phyloP scores from a whole-genome alignment of 768 basidiomycete genomes.

The Leccinum barrowsii region DNA sequence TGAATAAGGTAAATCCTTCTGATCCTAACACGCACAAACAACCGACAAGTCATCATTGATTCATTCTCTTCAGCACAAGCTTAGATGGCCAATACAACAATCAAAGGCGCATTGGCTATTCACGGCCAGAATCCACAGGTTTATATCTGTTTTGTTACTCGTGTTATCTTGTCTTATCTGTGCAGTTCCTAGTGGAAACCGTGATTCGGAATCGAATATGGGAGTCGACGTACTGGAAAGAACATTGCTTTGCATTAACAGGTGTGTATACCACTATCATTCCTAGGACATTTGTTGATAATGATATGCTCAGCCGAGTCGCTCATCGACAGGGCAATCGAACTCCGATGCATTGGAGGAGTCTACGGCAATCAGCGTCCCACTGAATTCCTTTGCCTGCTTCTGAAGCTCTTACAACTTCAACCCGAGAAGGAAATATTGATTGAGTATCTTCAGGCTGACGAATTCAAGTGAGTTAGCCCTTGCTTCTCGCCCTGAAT shows the following conservation, averaged over 20 bases:
- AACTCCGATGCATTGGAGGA: slow-evolving; percentile 79
- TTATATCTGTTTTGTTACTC: slow-evolving; percentile 3
- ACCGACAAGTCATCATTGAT: neutral
- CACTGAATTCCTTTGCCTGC: slow-evolving; percentile 88
- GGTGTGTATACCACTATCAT: slow-evolving; percentile 44
- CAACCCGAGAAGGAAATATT: slow-evolving; percentile 98
- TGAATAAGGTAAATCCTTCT: slow-evolving; percentile 29
- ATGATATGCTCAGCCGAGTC: slow-evolving; percentile 64
- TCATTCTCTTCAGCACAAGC: neutral
- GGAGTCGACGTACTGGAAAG: slow-evolving; percentile 95
- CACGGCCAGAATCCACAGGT: slow-evolving; percentile 98
- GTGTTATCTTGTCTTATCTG: slow-evolving; percentile 16
- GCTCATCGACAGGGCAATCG: slow-evolving; percentile 90
- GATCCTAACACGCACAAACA: slow-evolving; percentile 26
- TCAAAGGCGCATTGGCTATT: slow-evolving; percentile 81
- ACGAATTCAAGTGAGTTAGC: slow-evolving; percentile 92
- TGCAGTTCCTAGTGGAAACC: slow-evolving; percentile 89
- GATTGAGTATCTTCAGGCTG: slow-evolving; percentile 90
- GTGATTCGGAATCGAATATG: slow-evolving; percentile 96
- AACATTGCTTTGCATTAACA: slow-evolving; percentile 96
- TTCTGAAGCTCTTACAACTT: slow-evolving; percentile 92
- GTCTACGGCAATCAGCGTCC: slow-evolving; percentile 95
- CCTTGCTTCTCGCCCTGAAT: neutral
- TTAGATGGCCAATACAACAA: slow-evolving; percentile 89
- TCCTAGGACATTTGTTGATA: neutral